These are phyloP conservation scores for Arabis alpina DNA, from an alignment of 345 rosid species.

Conservation along the genomic window DNA sequence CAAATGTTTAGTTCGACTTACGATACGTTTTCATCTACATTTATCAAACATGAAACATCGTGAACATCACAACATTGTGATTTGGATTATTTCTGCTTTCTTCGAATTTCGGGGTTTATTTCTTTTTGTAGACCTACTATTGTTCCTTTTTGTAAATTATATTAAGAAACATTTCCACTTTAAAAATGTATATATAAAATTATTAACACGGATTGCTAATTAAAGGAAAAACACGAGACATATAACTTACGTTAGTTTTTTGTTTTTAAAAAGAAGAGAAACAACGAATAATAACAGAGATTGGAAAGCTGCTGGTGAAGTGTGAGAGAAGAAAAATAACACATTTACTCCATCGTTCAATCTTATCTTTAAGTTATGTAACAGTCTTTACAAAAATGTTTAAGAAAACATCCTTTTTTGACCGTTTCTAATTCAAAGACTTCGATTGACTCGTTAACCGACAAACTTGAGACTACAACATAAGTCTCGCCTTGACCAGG, in stretches of 20 bases:
- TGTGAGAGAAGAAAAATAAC: constrained; percentile 33
- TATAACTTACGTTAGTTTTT: not conserved
- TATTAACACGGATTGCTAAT: not conserved
- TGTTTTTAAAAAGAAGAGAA: not conserved
- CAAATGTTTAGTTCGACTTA: constrained; percentile 11
- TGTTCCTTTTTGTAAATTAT: not conserved
- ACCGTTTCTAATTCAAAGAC: constrained; percentile 27
- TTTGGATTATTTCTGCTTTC: not conserved
- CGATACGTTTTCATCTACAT: not conserved
- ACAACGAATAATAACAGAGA: constrained; percentile 29
- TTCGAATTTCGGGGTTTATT: not conserved
- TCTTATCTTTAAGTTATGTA: constrained; percentile 35
- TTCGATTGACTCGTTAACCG: constrained; percentile 32
- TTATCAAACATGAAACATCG: constrained; percentile 12
- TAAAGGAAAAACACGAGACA: not conserved
- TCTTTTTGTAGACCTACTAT: not conserved
- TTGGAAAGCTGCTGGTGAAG: constrained; percentile 34
- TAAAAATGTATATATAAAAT: not conserved
- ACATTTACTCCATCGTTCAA: constrained; percentile 39
- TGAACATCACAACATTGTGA: not conserved
- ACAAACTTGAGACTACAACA: constrained; percentile 1
- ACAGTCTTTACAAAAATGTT: not conserved
- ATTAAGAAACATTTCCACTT: not conserved
- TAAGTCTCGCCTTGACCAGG: constrained; percentile 9
- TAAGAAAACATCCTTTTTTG: constrained; percentile 24